Evolutionary conservation across 2,329 filamentous ascomycete genomes (phyloP).

Genomic region (Phialophora verrucosa): DNA sequence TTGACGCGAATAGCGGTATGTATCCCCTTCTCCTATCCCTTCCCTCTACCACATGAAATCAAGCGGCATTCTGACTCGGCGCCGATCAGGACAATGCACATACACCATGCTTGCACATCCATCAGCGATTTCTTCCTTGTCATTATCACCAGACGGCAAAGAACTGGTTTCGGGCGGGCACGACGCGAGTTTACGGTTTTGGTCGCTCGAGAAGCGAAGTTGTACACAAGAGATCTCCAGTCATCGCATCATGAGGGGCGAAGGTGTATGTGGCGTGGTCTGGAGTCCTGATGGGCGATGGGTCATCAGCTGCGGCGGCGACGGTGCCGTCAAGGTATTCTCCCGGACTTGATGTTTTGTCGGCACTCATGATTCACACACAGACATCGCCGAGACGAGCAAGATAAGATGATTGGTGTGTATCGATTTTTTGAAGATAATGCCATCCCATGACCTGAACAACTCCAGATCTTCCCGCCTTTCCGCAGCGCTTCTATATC

Average conservation of each 20-base stretch:
- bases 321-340: slow-evolving; percentile 94
- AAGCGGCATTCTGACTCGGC: slow-evolving; percentile 27
- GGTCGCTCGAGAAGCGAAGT: slow-evolving; percentile 92
- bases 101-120: slow-evolving; percentile 99
- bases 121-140: slow-evolving; percentile 87
- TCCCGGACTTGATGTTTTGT: slow-evolving; percentile 30
- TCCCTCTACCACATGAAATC: neutral
- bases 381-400: slow-evolving; percentile 2
- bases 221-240: slow-evolving; percentile 95
- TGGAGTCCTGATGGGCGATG: slow-evolving; percentile 96
- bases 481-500: too few relatives aligned
- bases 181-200: slow-evolving; percentile 93
- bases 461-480: neutral
- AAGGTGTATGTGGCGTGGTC: slow-evolving; percentile 90
- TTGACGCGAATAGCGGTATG: slow-evolving; percentile 96
- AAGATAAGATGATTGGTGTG: neutral
- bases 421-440: slow-evolving; percentile 22
- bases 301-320: slow-evolving; percentile 92
- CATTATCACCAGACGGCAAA: slow-evolving; percentile 87
- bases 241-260: slow-evolving; percentile 91
- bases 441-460: slow-evolving; percentile 11
- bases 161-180: slow-evolving; percentile 96
- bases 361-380: slow-evolving; percentile 8
- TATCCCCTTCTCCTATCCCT: slow-evolving; percentile 4
- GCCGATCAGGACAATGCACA: slow-evolving; percentile 83